Conservation (phyloP, 352 stramenopile species). For the Globisporangium heterothallicum region DNA sequence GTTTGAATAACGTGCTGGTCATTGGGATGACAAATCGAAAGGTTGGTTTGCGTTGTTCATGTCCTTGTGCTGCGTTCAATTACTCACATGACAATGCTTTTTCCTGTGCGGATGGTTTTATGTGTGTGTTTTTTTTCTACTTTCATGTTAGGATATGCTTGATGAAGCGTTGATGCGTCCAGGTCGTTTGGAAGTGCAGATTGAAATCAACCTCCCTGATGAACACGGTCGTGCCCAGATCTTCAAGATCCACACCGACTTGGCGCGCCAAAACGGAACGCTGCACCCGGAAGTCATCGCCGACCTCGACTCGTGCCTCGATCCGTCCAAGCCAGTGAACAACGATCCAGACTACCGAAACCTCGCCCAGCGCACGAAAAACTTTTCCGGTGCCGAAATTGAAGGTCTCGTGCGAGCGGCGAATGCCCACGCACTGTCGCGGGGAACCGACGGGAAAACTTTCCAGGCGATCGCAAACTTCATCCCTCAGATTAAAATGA, state of each 20-base stretch:
- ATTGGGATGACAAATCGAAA: constrained; percentile 99
- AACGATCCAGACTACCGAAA: constrained; percentile 80
- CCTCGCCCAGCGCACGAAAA: constrained; percentile 96
- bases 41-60: constrained; percentile 25
- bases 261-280: constrained; percentile 64
- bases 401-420: constrained; percentile 97
- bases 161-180: constrained; percentile 97
- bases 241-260: constrained; percentile 97
- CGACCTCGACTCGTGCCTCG: constrained; percentile 69
- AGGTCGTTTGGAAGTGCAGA: constrained; percentile 98
- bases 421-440: constrained; percentile 77
- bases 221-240: constrained; percentile 95
- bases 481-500: constrained; percentile 73
- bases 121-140: background rate
- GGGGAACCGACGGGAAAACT: constrained; percentile 76
- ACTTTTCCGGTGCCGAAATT: constrained; percentile 98
- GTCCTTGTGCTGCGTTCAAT: background rate
- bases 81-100: too few relatives aligned
- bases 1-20: constrained; percentile 99
- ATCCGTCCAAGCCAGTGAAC: constrained; percentile 54
- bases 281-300: constrained; percentile 67
- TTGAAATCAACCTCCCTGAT: constrained; percentile 99
- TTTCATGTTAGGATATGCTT: constrained; percentile 64
- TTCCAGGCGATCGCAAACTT: constrained; percentile 81
- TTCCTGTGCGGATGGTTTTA: too few relatives aligned